Conservation (phyloP, 1,284 basidiomycete genomes). For the Pascua sp. region DNA sequence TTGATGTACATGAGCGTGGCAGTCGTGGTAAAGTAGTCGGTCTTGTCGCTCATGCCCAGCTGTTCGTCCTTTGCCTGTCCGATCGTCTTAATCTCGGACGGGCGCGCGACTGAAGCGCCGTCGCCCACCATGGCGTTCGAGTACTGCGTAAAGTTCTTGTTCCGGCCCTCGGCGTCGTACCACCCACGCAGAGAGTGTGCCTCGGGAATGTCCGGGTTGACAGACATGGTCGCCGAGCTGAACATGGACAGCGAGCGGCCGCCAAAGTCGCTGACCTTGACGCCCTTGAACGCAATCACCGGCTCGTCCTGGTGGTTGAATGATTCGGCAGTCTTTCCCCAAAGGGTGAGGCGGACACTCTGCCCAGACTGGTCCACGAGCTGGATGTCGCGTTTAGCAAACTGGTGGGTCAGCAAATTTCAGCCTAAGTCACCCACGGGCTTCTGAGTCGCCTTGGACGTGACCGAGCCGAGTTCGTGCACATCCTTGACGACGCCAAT, state of each 20-base stretch:
- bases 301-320: constrained; percentile 61
- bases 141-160: constrained; percentile 67
- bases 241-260: constrained; percentile 78
- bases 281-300: constrained; percentile 89
- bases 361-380: constrained; percentile 81
- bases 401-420: constrained; percentile 63
- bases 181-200: constrained; percentile 85
- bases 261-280: constrained; percentile 91
- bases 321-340: constrained; percentile 92
- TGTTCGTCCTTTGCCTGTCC: constrained; percentile 77
- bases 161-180: constrained; percentile 68
- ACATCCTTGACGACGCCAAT: constrained; percentile 79
- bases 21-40: constrained; percentile 75
- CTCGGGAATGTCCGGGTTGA: constrained; percentile 86
- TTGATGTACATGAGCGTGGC: constrained; percentile 90
- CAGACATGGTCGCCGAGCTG: constrained; percentile 65
- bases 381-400: constrained; percentile 80
- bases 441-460: constrained; percentile 67
- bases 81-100: constrained; percentile 69
- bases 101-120: constrained; percentile 54
- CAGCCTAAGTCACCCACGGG: constrained; percentile 53
- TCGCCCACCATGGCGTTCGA: constrained; percentile 51
- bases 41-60: constrained; percentile 72
- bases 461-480: constrained; percentile 65
- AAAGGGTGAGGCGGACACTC: constrained; percentile 82